A percentile compares a stretch with the other conserved stretches of the same genome.
These are phyloP conservation scores for Zygotorulaspora mrakii DNA, from an alignment of 1,139 yeast species.

Conservation along the genomic window DNA sequence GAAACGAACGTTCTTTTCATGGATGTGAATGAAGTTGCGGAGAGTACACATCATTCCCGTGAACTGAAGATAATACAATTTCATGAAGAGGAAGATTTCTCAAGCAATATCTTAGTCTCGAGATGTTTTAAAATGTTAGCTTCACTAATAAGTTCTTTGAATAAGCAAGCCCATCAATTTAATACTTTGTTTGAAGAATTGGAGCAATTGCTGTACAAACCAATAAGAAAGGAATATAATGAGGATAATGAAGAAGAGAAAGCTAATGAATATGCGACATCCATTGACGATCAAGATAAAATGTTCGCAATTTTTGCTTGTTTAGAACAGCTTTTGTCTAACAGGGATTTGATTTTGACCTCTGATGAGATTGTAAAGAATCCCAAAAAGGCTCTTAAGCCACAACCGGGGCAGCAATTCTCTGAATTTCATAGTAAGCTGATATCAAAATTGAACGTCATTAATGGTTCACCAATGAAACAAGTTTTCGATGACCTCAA, in stretches of 20 bases:
- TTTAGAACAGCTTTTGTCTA: conserved; percentile 52
- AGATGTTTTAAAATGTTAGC: conserved; percentile 23
- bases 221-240: conserved; percentile 46
- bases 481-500: conserved; percentile 30
- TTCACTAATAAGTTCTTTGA: conserved; percentile 37
- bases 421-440: conserved; percentile 28
- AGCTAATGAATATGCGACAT: conserved; percentile 59
- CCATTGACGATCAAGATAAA: conserved; percentile 69
- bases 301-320: conserved; percentile 63
- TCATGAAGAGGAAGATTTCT: conserved; percentile 19
- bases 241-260: conserved; percentile 55
- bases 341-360: conserved; percentile 49
- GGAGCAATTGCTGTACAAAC: conserved; percentile 42
- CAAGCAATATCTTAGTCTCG: conserved; percentile 22
- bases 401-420: conserved; percentile 20
- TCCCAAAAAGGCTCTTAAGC: conserved; percentile 14
- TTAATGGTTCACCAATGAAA: conserved; percentile 29
- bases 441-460: conserved; percentile 18
- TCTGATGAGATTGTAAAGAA: conserved; percentile 35
- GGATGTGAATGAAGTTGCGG: conserved; percentile 20
- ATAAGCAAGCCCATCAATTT: conserved; percentile 54
- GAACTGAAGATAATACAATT: conserved; percentile 23
- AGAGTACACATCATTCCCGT: conserved; percentile 21
- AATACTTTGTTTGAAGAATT: conserved; percentile 54
- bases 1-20: conserved; percentile 21